Evolutionary conservation across 768 basidiomycete species (phyloP).

Genomic region (Chalciporus sphaerocephalus): DNA sequence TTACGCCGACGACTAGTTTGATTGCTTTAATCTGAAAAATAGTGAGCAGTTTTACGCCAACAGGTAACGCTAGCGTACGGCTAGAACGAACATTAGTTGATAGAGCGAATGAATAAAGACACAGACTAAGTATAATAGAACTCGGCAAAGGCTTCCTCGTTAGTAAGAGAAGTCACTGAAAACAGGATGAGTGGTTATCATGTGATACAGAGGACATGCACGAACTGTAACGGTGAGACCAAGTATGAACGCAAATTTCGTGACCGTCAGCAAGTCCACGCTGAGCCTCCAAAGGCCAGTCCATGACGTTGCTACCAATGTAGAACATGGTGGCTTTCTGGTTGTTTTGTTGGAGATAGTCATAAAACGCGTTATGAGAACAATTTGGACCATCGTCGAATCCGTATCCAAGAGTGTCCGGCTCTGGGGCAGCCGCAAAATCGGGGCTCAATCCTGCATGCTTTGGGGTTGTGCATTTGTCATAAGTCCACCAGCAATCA

Average conservation of each 20-base stretch:
- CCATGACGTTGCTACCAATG: conserved; percentile 54
- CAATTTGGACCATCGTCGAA: conserved; percentile 68
- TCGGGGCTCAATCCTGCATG: conserved; percentile 40
- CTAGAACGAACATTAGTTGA: conserved; percentile 10
- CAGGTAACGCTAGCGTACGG: conserved; percentile 18
- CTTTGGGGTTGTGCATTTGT: conserved; percentile 48
- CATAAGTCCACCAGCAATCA: conserved; percentile 43
- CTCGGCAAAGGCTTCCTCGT: conserved; percentile 69
- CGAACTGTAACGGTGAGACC: conserved; percentile 46
- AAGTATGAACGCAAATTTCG: conserved; percentile 45
- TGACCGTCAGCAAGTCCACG: conserved; percentile 53
- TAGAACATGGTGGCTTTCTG: conserved; percentile 66
- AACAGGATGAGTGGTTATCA: neutral
- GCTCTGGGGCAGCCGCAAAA: conserved; percentile 49
- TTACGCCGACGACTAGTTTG: conserved; percentile 51
- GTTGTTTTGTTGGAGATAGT: conserved; percentile 46
- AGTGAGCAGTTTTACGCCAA: neutral
- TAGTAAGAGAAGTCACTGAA: conserved; percentile 55
- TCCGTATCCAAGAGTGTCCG: conserved; percentile 52
- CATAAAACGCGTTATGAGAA: conserved; percentile 59
- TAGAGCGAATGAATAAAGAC: neutral
- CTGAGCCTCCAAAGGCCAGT: conserved; percentile 54
- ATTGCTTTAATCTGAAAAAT: conserved; percentile 44
- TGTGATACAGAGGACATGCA: neutral
- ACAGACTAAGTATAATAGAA: conserved; percentile 60